These are phyloP conservation scores for Salix caprea DNA, from an alignment of 345 rosid genomes.

Conservation along the genomic window DNA sequence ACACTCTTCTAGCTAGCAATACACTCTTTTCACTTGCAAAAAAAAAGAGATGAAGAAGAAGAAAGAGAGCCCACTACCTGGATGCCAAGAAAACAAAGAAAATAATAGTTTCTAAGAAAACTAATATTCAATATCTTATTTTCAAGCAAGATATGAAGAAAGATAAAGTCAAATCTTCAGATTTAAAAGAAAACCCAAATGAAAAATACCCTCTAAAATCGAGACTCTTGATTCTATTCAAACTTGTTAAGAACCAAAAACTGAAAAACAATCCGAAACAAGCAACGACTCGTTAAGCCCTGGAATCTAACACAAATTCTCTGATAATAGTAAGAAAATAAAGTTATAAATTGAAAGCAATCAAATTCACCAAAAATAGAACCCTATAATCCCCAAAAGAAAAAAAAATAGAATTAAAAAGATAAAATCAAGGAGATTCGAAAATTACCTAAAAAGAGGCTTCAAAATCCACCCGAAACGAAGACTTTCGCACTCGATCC, in stretches of 20 bases:
- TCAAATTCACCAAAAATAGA: slow-evolving; percentile 18
- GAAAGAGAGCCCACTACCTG: background rate
- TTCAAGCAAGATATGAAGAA: background rate
- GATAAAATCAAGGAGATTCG: slow-evolving; percentile 5
- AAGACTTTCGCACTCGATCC: slow-evolving; percentile 33
- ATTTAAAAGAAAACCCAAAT: background rate
- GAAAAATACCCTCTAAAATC: background rate
- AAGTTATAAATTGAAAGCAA: slow-evolving; percentile 29
- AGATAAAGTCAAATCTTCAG: background rate
- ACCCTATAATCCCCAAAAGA: slow-evolving; percentile 10
- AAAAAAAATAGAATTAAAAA: background rate
- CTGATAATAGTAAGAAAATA: background rate
- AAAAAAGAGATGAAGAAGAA: too few relatives aligned
- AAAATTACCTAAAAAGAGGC: slow-evolving; percentile 35
- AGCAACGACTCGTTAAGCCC: slow-evolving; percentile 14
- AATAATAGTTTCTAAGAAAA: background rate
- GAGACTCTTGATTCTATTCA: background rate
- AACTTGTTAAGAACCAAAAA: background rate
- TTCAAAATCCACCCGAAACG: slow-evolving; percentile 33
- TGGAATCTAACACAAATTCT: slow-evolving; percentile 16
- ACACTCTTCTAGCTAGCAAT: background rate
- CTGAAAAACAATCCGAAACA: background rate
- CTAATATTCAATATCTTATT: background rate
- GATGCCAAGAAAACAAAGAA: background rate
- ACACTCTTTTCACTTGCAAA: background rate